These are phyloP conservation scores for Penicillium flavigenum DNA, from an alignment of 495 filamentous ascomycete species.

Conservation along the genomic window DNA sequence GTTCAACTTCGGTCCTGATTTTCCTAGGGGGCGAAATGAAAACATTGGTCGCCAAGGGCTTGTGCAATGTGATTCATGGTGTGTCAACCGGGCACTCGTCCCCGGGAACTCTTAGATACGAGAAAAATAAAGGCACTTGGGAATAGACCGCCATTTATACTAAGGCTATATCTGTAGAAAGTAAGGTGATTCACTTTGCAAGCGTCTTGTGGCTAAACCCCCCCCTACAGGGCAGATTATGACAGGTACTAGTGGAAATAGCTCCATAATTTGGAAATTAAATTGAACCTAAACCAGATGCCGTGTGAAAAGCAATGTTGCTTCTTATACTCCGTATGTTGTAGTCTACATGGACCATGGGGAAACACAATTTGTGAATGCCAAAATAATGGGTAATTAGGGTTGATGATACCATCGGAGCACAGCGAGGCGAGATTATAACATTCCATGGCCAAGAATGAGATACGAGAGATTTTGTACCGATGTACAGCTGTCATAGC, in stretches of 20 bases:
- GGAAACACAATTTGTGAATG: not conserved
- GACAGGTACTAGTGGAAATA: not conserved
- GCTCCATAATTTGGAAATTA: not conserved
- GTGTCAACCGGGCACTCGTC: not conserved
- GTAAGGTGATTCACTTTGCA: not conserved
- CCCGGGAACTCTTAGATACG: not conserved
- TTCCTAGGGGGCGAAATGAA: slow-evolving; percentile 8
- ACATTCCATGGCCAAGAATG: slow-evolving; percentile 14
- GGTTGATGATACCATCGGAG: slow-evolving; percentile 1
- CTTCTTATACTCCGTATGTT: not conserved
- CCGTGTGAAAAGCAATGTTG: not conserved
- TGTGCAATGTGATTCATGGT: slow-evolving; percentile 15
- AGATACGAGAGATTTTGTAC: slow-evolving; percentile 7
- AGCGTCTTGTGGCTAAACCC: not conserved
- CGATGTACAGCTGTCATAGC: slow-evolving; percentile 8
- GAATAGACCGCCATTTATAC: not conserved
- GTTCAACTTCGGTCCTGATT: slow-evolving; percentile 2
- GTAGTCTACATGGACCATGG: too few species aligned
- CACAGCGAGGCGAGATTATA: not conserved
- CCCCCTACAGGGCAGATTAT: not conserved
- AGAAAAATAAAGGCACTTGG: not conserved
- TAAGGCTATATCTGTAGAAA: not conserved
- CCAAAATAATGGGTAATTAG: not conserved
- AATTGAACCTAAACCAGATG: not conserved
- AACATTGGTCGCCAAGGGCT: slow-evolving; percentile 11